Percentiles rank a stretch among this genome's conserved stretches.
Conservation (phyloP, 345 rosid genomes). For the Ceriops tagal region DNA sequence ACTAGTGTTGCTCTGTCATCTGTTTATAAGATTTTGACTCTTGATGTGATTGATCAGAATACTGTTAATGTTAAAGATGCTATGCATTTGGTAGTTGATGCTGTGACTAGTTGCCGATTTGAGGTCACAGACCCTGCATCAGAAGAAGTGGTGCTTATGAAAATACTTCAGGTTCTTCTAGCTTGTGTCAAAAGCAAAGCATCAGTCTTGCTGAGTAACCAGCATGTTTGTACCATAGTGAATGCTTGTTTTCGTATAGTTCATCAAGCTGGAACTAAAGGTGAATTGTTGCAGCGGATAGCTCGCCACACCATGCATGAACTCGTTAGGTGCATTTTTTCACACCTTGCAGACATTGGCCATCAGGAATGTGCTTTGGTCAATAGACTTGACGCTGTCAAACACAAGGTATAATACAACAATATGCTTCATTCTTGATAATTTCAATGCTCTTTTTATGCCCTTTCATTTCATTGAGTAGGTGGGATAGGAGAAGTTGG, state of each 20-base stretch:
- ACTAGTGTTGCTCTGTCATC: slow-evolving; percentile 79
- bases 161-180: slow-evolving; percentile 76
- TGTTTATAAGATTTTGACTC: slow-evolving; percentile 64
- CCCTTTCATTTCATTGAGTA: background rate
- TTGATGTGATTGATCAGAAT: slow-evolving; percentile 52
- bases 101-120: slow-evolving; percentile 64
- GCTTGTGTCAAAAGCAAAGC: slow-evolving; percentile 79
- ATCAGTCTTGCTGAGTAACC: slow-evolving; percentile 57
- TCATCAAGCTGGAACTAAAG: slow-evolving; percentile 65
- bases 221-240: slow-evolving; percentile 61
- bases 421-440: background rate
- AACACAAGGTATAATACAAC: slow-evolving; percentile 42
- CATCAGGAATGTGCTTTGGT: slow-evolving; percentile 16
- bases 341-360: slow-evolving; percentile 49
- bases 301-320: slow-evolving; percentile 78
- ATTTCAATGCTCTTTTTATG: background rate
- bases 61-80: slow-evolving; percentile 59
- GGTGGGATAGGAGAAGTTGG: too few species aligned
- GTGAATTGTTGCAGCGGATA: slow-evolving; percentile 71
- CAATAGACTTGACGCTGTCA: slow-evolving; percentile 18
- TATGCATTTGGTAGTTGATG: slow-evolving; percentile 62
- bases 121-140: slow-evolving; percentile 76
- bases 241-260: slow-evolving; percentile 72
- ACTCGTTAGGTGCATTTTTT: slow-evolving; percentile 64
- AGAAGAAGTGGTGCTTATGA: slow-evolving; percentile 75